Percentiles rank a stretch among this genome's conserved stretches.
phyloP scores from a whole-genome alignment of 768 basidiomycete species.

The Mycena venus region DNA sequence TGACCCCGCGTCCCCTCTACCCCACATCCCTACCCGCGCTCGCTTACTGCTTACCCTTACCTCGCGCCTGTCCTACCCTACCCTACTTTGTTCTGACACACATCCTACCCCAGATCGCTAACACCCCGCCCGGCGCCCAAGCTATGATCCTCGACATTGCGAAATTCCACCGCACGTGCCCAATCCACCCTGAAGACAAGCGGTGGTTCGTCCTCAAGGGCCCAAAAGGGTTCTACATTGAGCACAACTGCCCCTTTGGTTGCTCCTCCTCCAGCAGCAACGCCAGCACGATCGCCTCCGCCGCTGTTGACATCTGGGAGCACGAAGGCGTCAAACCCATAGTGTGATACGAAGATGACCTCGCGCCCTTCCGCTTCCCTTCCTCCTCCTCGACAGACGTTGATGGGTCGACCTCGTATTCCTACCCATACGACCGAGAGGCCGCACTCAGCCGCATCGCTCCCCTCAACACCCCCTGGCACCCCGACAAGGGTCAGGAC shows the following conservation, averaged over 20 bases:
- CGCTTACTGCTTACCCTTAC: background rate
- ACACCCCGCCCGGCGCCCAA: conserved; percentile 37
- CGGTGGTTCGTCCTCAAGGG: conserved; percentile 47
- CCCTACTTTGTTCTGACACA: too few relatives aligned
- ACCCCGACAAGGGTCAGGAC: background rate
- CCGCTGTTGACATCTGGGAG: conserved; percentile 45
- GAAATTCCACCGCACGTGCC: conserved; percentile 49
- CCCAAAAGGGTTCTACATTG: conserved; percentile 42
- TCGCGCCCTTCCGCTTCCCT: conserved; percentile 37
- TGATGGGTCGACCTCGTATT: background rate
- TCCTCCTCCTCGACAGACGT: too few relatives aligned
- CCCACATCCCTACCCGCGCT: too few relatives aligned
- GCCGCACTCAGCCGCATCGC: background rate
- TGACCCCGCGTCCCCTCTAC: too few relatives aligned
- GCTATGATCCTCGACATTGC: conserved; percentile 37
- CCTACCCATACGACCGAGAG: background rate
- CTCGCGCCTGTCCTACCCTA: background rate
- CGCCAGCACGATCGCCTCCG: conserved; percentile 45
- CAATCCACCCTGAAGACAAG: conserved; percentile 47
- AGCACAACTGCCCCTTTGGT: too few relatives aligned
- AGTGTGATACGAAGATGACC: conserved; percentile 47
- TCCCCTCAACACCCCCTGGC: background rate
- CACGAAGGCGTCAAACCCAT: conserved; percentile 32
- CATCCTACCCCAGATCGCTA: conserved; percentile 27
- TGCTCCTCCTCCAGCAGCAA: conserved; percentile 44